Evolutionary conservation across 2,329 filamentous ascomycete genomes (phyloP).

Genomic region (Colletotrichum spinosum): DNA sequence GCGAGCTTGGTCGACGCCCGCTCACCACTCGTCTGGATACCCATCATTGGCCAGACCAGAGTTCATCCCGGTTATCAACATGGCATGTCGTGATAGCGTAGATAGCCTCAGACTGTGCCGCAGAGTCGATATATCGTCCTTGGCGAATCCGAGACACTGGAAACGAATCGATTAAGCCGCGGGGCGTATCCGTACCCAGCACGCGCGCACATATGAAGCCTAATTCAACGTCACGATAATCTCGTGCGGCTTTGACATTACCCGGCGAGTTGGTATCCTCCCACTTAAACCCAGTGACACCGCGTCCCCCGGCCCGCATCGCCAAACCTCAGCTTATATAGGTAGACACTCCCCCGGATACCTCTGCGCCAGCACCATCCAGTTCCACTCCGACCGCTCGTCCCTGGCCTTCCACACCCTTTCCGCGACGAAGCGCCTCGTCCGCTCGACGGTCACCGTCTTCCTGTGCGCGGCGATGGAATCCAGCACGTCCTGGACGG

Average conservation of each 20-base stretch:
- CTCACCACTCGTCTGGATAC: no score
- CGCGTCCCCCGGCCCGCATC: neutral
- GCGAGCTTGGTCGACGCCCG: neutral
- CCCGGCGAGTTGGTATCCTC: no score
- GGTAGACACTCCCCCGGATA: slow-evolving; percentile 46
- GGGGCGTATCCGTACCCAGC: slow-evolving; percentile 7
- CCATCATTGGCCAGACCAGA: no score
- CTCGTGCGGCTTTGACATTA: no score
- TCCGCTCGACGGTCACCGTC: slow-evolving; percentile 43
- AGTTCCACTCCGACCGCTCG: slow-evolving; percentile 43
- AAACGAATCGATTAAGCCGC: neutral
- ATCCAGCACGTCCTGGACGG: slow-evolving; percentile 42
- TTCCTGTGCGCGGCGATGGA: slow-evolving; percentile 42
- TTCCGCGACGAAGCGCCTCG: slow-evolving; percentile 42
- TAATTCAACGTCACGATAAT: slow-evolving; percentile 25
- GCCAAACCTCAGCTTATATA: slow-evolving; percentile 38
- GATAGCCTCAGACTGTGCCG: slow-evolving; percentile 15
- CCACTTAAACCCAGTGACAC: neutral
- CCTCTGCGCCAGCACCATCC: slow-evolving; percentile 43
- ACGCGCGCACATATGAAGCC: slow-evolving; percentile 11
- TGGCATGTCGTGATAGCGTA: slow-evolving; percentile 23
- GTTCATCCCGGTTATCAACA: slow-evolving; percentile 9
- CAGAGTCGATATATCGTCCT: slow-evolving; percentile 2
- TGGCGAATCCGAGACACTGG: slow-evolving; percentile 8
- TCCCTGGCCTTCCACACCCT: slow-evolving; percentile 46